Conservation (phyloP, 805 yeast genomes). For the Candida golubevii region DNA sequence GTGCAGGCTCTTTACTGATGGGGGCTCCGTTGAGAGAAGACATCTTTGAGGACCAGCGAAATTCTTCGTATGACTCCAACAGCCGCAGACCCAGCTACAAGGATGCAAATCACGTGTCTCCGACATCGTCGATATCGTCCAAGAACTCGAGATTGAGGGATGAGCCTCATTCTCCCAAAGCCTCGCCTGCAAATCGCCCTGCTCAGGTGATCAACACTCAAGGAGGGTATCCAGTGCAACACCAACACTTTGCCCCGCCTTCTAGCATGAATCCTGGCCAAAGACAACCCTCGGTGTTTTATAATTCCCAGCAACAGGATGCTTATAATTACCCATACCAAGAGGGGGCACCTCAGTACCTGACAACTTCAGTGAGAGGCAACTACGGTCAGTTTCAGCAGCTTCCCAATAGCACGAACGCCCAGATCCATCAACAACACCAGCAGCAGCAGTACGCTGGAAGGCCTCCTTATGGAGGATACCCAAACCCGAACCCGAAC, state of each 20-base stretch:
- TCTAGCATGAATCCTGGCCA: background rate
- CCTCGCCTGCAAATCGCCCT: constrained; percentile 24
- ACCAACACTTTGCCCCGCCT: constrained; percentile 1
- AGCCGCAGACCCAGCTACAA: constrained; percentile 1
- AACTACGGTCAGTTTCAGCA: constrained; percentile 1
- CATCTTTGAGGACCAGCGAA: constrained; percentile 27
- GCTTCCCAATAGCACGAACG: background rate
- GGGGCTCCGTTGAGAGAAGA: constrained; percentile 33
- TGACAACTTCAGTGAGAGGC: constrained; percentile 1
- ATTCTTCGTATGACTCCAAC: constrained; percentile 1
- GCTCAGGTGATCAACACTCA: background rate
- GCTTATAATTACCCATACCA: constrained; percentile 1
- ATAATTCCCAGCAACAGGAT: constrained; percentile 4
- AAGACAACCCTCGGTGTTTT: constrained; percentile 7
- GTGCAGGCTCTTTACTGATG: constrained; percentile 7
- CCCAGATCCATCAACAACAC: too few relatives aligned
- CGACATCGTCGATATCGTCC: constrained; percentile 35
- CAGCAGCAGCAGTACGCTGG: constrained; percentile 2
- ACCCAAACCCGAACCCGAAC: background rate
- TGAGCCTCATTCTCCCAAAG: constrained; percentile 38
- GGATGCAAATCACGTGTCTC: constrained; percentile 24
- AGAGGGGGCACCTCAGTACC: constrained; percentile 5
- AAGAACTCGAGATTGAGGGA: constrained; percentile 29
- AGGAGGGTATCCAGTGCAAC: background rate
- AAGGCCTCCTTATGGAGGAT: background rate